Percentiles rank a stretch among this genome's conserved stretches.
These are phyloP conservation scores for Annulohypoxylon maeteangense DNA, from an alignment of 495 filamentous ascomycete genomes.

Conservation along the genomic window DNA sequence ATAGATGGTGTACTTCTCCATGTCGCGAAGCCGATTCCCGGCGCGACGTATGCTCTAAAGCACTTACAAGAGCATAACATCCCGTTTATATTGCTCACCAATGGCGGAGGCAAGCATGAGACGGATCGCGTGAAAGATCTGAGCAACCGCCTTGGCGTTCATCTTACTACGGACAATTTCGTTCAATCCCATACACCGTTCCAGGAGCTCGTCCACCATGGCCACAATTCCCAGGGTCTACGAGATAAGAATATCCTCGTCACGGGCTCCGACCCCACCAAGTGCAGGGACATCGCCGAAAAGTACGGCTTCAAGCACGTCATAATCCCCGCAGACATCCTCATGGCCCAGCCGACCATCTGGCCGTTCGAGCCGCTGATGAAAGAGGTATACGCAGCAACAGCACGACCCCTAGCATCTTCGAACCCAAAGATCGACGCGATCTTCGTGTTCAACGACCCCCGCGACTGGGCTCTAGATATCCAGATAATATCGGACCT, in stretches of 20 bases:
- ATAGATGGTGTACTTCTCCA: constrained; percentile 98
- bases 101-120: constrained; percentile 86
- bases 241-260: constrained; percentile 82
- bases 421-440: constrained; percentile 78
- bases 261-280: constrained; percentile 80
- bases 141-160: constrained; percentile 66
- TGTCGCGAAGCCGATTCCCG: constrained; percentile 79
- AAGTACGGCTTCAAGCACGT: constrained; percentile 88
- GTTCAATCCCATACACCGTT: constrained; percentile 90
- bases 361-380: constrained; percentile 82
- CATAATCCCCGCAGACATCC: constrained; percentile 85
- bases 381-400: constrained; percentile 66
- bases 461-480: constrained; percentile 94
- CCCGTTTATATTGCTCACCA: constrained; percentile 88
- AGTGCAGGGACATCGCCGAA: constrained; percentile 79
- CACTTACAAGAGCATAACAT: constrained; percentile 76
- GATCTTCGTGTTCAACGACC: constrained; percentile 90
- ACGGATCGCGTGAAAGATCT: constrained; percentile 75
- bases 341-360: constrained; percentile 74
- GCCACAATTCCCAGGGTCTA: constrained; percentile 47
- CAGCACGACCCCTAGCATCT: constrained; percentile 69
- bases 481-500: constrained; percentile 83
- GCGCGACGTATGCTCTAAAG: constrained; percentile 77
- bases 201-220: constrained; percentile 59
- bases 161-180: constrained; percentile 72